A percentile compares a stretch with the other conserved stretches of the same genome.
Evolutionary conservation across 129 eudicot species (phyloP).

Genomic region (Helianthus tuberosus): DNA sequence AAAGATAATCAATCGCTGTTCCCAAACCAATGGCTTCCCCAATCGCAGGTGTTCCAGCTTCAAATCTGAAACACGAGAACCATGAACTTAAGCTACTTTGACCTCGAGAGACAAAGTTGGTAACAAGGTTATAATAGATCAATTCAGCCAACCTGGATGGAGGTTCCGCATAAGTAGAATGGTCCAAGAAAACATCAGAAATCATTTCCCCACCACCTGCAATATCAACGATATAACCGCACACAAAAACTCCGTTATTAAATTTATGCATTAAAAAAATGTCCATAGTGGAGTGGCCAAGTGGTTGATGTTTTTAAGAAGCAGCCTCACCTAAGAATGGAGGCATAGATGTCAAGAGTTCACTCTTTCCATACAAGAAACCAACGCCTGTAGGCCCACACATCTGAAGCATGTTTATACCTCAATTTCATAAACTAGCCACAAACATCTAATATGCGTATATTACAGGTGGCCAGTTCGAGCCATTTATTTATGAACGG

Average conservation of each 20-base stretch:
- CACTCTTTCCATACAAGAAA: constrained; percentile 87
- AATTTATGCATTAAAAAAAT: neutral
- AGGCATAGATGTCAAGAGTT: constrained; percentile 86
- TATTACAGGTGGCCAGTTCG: neutral
- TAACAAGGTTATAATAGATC: constrained; percentile 6
- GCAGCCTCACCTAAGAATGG: constrained; percentile 87
- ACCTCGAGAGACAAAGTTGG: neutral
- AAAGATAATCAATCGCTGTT: constrained; percentile 92
- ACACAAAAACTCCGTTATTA: neutral
- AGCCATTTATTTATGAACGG: neutral
- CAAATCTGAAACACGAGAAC: constrained; percentile 60
- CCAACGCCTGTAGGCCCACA: constrained; percentile 99
- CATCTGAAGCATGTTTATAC: constrained; percentile 94
- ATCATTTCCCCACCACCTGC: constrained; percentile 99
- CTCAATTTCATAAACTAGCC: constrained; percentile 37
- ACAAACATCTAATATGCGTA: constrained; percentile 2
- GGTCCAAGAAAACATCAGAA: constrained; percentile 85
- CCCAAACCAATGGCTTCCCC: constrained; percentile 99
- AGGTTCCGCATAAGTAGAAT: constrained; percentile 96
- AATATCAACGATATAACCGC: constrained; percentile 16
- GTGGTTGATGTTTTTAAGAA: constrained; percentile 1
- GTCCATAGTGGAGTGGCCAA: neutral
- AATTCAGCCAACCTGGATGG: constrained; percentile 77
- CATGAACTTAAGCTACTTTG: constrained; percentile 7
- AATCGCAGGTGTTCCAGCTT: constrained; percentile 98